phyloP scores from a whole-genome alignment of 257 asterid species.

The Solanum clarkiae region DNA sequence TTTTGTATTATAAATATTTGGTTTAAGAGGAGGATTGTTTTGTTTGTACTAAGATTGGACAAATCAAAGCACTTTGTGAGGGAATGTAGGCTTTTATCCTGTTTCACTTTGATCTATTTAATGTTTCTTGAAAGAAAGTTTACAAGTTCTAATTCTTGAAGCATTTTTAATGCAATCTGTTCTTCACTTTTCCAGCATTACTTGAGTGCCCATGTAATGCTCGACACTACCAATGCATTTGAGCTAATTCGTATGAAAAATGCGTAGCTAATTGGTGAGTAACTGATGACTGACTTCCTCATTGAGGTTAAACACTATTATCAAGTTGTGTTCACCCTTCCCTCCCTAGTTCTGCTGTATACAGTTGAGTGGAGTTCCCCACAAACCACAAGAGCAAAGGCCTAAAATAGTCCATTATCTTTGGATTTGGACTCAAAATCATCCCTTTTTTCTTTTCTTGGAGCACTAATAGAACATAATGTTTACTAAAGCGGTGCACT shows the following conservation, averaged over 20 bases:
- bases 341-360: neutral
- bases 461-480: no score
- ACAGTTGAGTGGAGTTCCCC: constrained; percentile 2
- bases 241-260: neutral
- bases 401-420: no score
- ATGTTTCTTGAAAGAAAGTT: neutral
- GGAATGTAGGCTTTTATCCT: neutral
- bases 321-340: neutral
- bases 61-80: neutral
- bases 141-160: neutral
- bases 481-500: no score
- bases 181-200: neutral
- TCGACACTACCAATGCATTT: neutral
- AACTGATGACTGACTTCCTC: neutral
- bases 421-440: no score
- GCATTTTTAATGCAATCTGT: neutral
- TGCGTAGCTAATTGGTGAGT: neutral
- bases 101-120: neutral
- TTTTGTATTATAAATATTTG: neutral
- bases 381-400: neutral
- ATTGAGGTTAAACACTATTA: constrained; percentile 3
- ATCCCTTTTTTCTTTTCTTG: no score
- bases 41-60: neutral
- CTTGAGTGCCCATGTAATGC: neutral
- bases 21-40: neutral